Conservation (phyloP, 495 filamentous ascomycete species). For the Podospora bellae-mahoneyi region DNA sequence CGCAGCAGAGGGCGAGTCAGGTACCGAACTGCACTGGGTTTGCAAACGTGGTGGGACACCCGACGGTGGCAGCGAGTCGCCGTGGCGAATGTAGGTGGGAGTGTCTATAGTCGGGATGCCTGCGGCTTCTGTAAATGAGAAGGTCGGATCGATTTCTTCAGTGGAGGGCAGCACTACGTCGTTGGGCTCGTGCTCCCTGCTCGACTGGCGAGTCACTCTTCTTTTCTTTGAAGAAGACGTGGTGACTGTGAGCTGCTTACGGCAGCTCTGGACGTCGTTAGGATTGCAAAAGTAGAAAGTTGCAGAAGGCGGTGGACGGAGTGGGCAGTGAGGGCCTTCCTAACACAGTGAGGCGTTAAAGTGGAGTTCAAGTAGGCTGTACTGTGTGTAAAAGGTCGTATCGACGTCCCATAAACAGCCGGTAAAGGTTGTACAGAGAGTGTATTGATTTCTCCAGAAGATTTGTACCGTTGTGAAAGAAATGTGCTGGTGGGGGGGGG, state of each 20-base stretch:
- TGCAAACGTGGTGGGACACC: constrained; percentile 50
- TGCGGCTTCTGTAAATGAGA: constrained; percentile 39
- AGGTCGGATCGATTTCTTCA: constrained; percentile 41
- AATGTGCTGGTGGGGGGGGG: neutral
- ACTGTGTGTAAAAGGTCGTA: neutral
- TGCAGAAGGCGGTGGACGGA: constrained; percentile 15
- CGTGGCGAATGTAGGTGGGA: constrained; percentile 57
- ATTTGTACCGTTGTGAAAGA: no score
- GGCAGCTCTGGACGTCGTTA: constrained; percentile 45
- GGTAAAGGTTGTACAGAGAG: neutral
- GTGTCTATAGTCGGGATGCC: constrained; percentile 36
- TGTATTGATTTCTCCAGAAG: neutral
- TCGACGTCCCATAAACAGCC: neutral
- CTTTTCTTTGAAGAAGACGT: constrained; percentile 92
- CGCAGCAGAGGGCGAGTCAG: constrained; percentile 53
- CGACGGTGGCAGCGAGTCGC: constrained; percentile 51
- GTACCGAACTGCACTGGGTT: constrained; percentile 44
- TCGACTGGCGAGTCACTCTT: constrained; percentile 63
- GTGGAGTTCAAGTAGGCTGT: neutral
- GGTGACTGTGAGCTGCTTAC: constrained; percentile 71
- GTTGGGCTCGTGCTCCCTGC: constrained; percentile 34
- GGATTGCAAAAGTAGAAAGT: constrained; percentile 15
- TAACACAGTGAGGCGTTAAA: neutral
- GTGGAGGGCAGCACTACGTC: constrained; percentile 50
- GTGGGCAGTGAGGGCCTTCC: neutral